A percentile compares a stretch with the other conserved stretches of the same genome.
Evolutionary conservation across 768 basidiomycete species (phyloP).

Genomic region (Gloeophyllum trabeum): DNA sequence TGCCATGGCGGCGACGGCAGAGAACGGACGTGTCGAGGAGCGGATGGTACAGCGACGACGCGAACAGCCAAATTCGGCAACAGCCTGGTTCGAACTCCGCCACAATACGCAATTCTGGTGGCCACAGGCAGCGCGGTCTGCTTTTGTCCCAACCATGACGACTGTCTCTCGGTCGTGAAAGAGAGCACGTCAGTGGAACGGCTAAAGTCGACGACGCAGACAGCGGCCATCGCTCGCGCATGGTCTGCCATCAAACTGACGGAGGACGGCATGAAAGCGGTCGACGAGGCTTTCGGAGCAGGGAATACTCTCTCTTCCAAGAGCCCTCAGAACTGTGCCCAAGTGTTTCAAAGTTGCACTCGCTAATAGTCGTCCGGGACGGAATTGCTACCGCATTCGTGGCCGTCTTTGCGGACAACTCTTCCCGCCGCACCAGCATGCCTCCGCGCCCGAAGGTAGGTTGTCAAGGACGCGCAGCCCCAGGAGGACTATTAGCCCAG

Average conservation of each 20-base stretch:
- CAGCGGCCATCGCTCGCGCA: too few relatives aligned
- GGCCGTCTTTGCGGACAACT: not conserved
- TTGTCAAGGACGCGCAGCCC: not conserved
- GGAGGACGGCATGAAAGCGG: too few relatives aligned
- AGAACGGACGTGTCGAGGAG: conserved; percentile 16
- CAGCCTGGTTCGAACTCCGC: not conserved
- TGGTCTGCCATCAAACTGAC: too few relatives aligned
- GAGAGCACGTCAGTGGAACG: too few relatives aligned
- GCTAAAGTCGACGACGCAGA: too few relatives aligned
- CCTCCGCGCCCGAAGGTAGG: not conserved
- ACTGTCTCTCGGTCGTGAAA: too few relatives aligned
- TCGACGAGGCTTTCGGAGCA: too few relatives aligned
- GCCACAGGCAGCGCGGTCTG: not conserved
- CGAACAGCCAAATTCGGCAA: not conserved
- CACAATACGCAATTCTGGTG: not conserved
- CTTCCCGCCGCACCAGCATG: not conserved
- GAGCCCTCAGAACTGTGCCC: too few relatives aligned
- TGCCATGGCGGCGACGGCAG: conserved; percentile 35
- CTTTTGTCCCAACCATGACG: too few relatives aligned
- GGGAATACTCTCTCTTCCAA: too few relatives aligned
- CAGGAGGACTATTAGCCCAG: not conserved
- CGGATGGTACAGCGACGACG: conserved; percentile 16
- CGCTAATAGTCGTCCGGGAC: too few relatives aligned
- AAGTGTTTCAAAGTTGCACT: too few relatives aligned
- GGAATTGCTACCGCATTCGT: not conserved